Base-by-base conservation (phyloP, 2,329 filamentous ascomycete genomes). In the Didymella exigua region DNA sequence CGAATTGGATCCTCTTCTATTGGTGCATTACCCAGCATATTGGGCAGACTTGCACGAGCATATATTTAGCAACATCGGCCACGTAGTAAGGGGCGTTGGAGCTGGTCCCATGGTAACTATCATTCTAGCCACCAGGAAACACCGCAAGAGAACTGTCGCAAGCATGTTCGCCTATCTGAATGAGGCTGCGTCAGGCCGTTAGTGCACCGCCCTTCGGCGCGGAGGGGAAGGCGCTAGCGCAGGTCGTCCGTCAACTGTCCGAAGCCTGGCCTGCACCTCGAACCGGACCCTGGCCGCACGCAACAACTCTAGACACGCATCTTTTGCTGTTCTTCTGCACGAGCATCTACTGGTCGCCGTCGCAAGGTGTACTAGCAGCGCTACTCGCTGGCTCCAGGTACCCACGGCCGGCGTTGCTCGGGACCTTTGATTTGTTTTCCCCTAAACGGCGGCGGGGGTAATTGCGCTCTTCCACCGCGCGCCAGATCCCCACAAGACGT, bases 391-490 rank as follows among this genome's bases (percentile, higher is more conserved):
- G 47, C 27, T 23, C 29, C 34, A 47, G 34, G 27, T n/a, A 45
- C 36, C 48, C 42, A 48, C 31, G 26, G 21, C 46, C 31, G 48
- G 37, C 34, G 48, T 56, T 56, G 53, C 43, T 48, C 51, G 48
- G 53, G 43, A 44, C 47, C 53, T 56, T 53, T 63, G 59, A 62
- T 57, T 63, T 62, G 58, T 61, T 66, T 66, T 66, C 67, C 69
- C 67, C 67, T 66, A 61, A 68, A 52, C 61, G 52, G 59, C 65
- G 56, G 69, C 66, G 67, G 70, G 71, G 71, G 60, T 57, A 60
- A 58, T 67, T 65, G 63, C 61, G 56, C 55, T 60, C 64, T 62
- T 33, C 43, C 53, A 69, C 71, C 43, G 67, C 71, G 70, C 69
- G 71, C 68, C 66, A 66, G 66, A 48, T 18, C 53, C 52, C 53